Base-by-base conservation (phyloP, 2,329 filamentous ascomycete genomes). In the Lachnellula arida region DNA sequence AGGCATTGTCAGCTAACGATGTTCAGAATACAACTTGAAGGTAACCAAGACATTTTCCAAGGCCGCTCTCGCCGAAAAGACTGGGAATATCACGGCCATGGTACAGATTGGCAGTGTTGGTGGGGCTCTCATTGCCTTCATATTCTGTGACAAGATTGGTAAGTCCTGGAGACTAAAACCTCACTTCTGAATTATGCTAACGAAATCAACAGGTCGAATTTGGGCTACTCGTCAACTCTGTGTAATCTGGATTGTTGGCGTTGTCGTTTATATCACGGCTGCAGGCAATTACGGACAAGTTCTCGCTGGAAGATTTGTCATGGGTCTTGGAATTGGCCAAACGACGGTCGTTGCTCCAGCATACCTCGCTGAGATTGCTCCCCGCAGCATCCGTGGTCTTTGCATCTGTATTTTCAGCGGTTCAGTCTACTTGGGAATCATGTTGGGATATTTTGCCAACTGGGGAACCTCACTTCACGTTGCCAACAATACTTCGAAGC, bases 71-170 rank as follows among this genome's bases (percentile, higher is more conserved):
- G 70, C 71, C 12, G 63, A 70, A 35, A 65, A 66, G 40, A 65
- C 70, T 25, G 71, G 68, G 3, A 73, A 72, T 50, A 70, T 74
- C 39, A 70, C 70, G 4, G 68, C 72, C 1, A 73, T 73, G 71
- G 72, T 73, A 9, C 71, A 73, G 34, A 70, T 74, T 40, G 72
- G 72, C 2, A 70, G 67, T 58, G 65, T 73, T 17, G 68, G 67
- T 8, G 71, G 71, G 15, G 71, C 72, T n/a, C 35, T 65, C 17
- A 60, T 65, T 46, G 63, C 60, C 65, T 63, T 63, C 53, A 59
- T 63, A 35, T 53, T 56, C 17, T 60, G 55, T 53, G 60, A 63
- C 42, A 62, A 59, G 46, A 68, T 60, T 42, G 59, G 62, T 62
- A 49, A 17, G 58, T 46, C 17, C 2, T 22, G 15, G 15, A 9